Conservation (phyloP, 2,329 filamentous ascomycete genomes). For the Clathrospora elynae region DNA sequence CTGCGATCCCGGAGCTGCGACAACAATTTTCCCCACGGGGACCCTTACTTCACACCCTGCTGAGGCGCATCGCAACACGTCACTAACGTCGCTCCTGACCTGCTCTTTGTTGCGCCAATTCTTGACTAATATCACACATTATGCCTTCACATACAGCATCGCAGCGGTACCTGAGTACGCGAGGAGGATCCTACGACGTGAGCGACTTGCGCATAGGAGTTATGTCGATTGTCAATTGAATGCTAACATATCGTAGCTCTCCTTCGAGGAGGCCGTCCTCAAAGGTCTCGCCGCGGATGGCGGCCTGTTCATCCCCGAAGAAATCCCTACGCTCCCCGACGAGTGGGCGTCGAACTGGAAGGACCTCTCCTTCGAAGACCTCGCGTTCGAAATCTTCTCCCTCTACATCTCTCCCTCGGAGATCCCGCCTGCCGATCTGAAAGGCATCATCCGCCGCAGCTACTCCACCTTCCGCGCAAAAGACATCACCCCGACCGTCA, state of each 20-base stretch:
- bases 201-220: slow-evolving; percentile 25
- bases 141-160: slow-evolving; percentile 59
- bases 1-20: slow-evolving; percentile 36
- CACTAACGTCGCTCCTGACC: slow-evolving; percentile 6
- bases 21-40: slow-evolving; percentile 36
- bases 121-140: slow-evolving; percentile 12
- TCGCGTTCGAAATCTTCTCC: slow-evolving; percentile 83
- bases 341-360: slow-evolving; percentile 75
- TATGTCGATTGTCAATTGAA: slow-evolving; percentile 1
- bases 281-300: slow-evolving; percentile 87
- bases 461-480: slow-evolving; percentile 86
- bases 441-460: slow-evolving; percentile 78
- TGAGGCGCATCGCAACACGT: slow-evolving; percentile 8
- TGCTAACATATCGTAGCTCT: slow-evolving; percentile 63
- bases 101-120: slow-evolving; percentile 8
- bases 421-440: slow-evolving; percentile 79
- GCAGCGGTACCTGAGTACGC: slow-evolving; percentile 66
- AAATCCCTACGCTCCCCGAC: slow-evolving; percentile 68
- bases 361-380: slow-evolving; percentile 76
- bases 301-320: slow-evolving; percentile 86
- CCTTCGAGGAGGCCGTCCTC: slow-evolving; percentile 88
- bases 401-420: slow-evolving; percentile 85
- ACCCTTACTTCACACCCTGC: slow-evolving; percentile 8
- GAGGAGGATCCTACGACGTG: slow-evolving; percentile 67
- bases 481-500: slow-evolving; percentile 77